phyloP scores from a whole-genome alignment of 768 basidiomycete genomes.

The Tricholoma terreum region DNA sequence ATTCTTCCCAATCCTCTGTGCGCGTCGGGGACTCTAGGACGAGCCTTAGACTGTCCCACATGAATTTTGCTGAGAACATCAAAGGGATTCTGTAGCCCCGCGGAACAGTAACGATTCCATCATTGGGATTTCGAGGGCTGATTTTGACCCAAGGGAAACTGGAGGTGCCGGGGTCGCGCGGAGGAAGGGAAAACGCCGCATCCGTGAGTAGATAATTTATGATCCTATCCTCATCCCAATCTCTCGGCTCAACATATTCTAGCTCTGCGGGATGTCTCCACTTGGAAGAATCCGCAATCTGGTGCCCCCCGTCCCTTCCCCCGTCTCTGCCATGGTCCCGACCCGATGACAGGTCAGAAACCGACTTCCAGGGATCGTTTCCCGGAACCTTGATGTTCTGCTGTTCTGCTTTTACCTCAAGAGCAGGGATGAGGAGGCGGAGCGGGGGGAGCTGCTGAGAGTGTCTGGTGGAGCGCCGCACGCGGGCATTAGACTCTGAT shows the following conservation, averaged over 20 bases:
- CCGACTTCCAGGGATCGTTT: not conserved
- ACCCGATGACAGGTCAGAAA: not conserved
- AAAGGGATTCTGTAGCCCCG: constrained; percentile 41
- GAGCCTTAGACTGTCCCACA: constrained; percentile 40
- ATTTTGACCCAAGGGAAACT: constrained; percentile 13
- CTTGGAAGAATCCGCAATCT: not conserved
- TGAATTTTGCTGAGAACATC: constrained; percentile 44
- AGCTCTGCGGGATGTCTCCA: constrained; percentile 44
- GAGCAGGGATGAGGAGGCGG: not conserved
- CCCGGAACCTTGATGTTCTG: not conserved
- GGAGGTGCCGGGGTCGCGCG: constrained; percentile 14
- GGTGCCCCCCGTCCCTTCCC: no score
- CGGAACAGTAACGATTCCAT: constrained; percentile 25
- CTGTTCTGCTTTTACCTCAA: not conserved
- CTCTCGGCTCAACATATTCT: constrained; percentile 28
- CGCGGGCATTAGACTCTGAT: not conserved
- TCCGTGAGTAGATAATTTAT: constrained; percentile 31
- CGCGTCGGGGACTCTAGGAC: constrained; percentile 34
- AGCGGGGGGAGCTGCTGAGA: not conserved
- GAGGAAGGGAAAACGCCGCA: constrained; percentile 33
- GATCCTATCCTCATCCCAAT: constrained; percentile 32
- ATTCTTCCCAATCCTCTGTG: constrained; percentile 38
- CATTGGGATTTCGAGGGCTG: constrained; percentile 6
- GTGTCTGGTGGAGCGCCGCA: not conserved
- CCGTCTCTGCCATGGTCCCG: not conserved